phyloP scores from a whole-genome alignment of 495 filamentous ascomycete species.

The Aspergillus affinis region DNA sequence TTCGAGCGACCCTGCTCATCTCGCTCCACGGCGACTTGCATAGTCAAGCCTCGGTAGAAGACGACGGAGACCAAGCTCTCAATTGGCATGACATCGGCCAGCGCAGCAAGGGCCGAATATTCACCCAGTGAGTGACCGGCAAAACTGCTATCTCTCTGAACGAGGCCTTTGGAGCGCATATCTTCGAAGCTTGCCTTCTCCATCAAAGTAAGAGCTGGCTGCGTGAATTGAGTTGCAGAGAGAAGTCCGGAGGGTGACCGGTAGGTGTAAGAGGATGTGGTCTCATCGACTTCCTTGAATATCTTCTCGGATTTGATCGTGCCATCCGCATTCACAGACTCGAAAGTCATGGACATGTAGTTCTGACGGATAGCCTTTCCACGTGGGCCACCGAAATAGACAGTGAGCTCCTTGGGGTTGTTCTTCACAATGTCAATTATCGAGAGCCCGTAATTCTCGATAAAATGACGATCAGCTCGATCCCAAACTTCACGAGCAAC shows the following conservation, averaged over 20 bases:
- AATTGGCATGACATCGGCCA: constrained; percentile 99
- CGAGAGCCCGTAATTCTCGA: constrained; percentile 97
- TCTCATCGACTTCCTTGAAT: constrained; percentile 94
- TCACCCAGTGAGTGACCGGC: constrained; percentile 97
- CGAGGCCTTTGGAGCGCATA: constrained; percentile 94
- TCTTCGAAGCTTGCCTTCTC: constrained; percentile 99
- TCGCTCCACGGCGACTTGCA: constrained; percentile 99
- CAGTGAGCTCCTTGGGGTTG: constrained; percentile 97
- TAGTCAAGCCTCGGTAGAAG: constrained; percentile 97
- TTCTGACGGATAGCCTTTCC: constrained; percentile 97
- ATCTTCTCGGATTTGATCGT: constrained; percentile 97
- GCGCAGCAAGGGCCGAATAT: constrained; percentile 93
- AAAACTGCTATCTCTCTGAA: constrained; percentile 94
- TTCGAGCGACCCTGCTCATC: constrained; percentile 90
- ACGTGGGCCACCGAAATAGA: constrained; percentile 95
- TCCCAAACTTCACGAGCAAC: constrained; percentile 99
- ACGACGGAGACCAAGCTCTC: constrained; percentile 97
- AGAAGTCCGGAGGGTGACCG: constrained; percentile 92
- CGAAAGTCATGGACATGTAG: constrained; percentile 99
- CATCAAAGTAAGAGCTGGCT: constrained; percentile 96
- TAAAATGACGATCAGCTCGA: constrained; percentile 93
- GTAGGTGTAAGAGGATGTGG: constrained; percentile 93
- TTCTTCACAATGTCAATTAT: constrained; percentile 99
- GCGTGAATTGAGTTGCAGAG: constrained; percentile 97
- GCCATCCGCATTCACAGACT: constrained; percentile 88